Conservation (phyloP, 2,329 filamentous ascomycete species). For the Geosmithia putterillii region DNA sequence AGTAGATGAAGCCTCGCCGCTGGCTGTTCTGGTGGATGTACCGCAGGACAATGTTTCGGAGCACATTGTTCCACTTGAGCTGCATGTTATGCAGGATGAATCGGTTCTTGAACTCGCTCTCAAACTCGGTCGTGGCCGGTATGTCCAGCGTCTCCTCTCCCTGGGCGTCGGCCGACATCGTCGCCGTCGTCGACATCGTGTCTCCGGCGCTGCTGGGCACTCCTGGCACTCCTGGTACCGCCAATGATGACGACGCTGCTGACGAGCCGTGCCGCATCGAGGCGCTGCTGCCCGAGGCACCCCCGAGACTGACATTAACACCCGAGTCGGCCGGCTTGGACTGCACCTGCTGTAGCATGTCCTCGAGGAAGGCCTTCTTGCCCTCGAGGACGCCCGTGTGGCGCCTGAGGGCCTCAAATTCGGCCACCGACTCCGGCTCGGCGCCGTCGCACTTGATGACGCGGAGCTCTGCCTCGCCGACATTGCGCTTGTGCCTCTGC, state of each 20-base stretch:
- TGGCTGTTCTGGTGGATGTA: constrained; percentile 98
- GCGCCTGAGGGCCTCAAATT: constrained; percentile 47
- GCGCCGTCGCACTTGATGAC: constrained; percentile 37
- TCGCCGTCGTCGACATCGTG: too few species aligned
- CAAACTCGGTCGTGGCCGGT: constrained; percentile 64
- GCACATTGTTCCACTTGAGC: constrained; percentile 93
- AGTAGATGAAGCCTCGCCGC: constrained; percentile 91
- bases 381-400: constrained; percentile 44
- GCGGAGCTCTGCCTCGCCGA: constrained; percentile 66
- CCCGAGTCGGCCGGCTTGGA: constrained; percentile 15
- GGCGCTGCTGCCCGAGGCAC: too few species aligned
- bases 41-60: constrained; percentile 90
- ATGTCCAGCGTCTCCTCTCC: constrained; percentile 50
- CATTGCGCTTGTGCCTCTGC: constrained; percentile 55
- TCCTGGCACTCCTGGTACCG: not conserved
- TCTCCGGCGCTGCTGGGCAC: too few species aligned
- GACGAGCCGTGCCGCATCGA: not conserved
- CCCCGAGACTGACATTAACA: not conserved
- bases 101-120: constrained; percentile 93
- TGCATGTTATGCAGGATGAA: constrained; percentile 98
- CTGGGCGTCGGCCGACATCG: too few species aligned
- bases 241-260: not conserved
- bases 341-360: constrained; percentile 39
- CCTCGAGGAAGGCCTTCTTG: constrained; percentile 46
- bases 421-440: constrained; percentile 37